Conservation (phyloP, 805 yeast genomes). For the Myxozyma neglecta region DNA sequence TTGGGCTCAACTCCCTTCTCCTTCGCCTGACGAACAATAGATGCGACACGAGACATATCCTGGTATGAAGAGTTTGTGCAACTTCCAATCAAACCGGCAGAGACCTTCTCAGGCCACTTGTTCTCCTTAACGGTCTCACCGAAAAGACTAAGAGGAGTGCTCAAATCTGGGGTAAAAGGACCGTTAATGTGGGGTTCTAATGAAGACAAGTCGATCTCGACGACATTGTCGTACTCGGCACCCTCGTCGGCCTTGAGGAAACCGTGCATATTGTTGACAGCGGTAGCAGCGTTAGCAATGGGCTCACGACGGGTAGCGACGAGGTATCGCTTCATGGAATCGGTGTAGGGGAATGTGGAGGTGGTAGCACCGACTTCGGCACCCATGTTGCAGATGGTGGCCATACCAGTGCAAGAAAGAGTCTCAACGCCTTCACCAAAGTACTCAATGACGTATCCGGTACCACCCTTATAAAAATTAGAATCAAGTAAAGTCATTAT, state of each 20-base stretch:
- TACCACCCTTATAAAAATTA: constrained; percentile 65
- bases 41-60: constrained; percentile 96
- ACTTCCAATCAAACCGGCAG: constrained; percentile 95
- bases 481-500: not conserved
- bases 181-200: constrained; percentile 97
- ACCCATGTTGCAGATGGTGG: constrained; percentile 99
- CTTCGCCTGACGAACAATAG: constrained; percentile 88
- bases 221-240: constrained; percentile 88
- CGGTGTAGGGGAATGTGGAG: constrained; percentile 94
- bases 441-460: constrained; percentile 94
- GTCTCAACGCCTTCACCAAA: constrained; percentile 93
- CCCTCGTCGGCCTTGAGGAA: constrained; percentile 86
- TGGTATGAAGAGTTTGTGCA: constrained; percentile 98
- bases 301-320: constrained; percentile 81
- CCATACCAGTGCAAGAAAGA: constrained; percentile 98
- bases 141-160: constrained; percentile 89
- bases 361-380: constrained; percentile 99
- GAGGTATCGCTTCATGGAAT: constrained; percentile 83
- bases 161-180: constrained; percentile 97
- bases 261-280: constrained; percentile 55
- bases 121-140: constrained; percentile 79
- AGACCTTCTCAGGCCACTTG: constrained; percentile 90
- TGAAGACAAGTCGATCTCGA: constrained; percentile 84
- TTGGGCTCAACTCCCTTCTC: constrained; percentile 87
- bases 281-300: constrained; percentile 77